phyloP scores from a whole-genome alignment of 495 filamentous ascomycete species.

The Penicillium ochrochloron region DNA sequence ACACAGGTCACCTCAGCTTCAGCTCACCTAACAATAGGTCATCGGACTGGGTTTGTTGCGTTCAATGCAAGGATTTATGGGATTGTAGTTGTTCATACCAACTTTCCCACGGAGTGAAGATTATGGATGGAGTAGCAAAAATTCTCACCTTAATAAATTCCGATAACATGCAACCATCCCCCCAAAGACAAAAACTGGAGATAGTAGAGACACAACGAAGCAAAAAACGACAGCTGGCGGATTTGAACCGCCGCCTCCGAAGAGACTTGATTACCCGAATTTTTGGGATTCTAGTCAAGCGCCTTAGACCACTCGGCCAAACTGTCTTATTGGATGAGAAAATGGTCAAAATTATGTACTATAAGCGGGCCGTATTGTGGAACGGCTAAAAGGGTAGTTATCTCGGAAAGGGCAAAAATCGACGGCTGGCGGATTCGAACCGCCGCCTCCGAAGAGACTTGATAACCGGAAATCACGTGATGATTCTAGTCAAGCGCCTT shows the following conservation, averaged over 20 bases:
- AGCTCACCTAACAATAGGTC: too few species aligned
- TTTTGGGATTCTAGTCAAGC: neutral
- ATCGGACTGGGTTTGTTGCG: too few species aligned
- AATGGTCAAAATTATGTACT: neutral
- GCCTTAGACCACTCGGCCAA: slow-evolving; percentile 11
- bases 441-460: slow-evolving; percentile 9
- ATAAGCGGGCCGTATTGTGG: neutral
- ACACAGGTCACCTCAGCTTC: too few species aligned
- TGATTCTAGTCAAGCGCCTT: slow-evolving; percentile 11
- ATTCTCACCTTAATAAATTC: too few species aligned
- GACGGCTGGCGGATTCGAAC: slow-evolving; percentile 7
- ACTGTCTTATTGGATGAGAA: slow-evolving; percentile 3
- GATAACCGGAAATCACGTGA: neutral
- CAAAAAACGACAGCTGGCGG: slow-evolving; percentile 8
- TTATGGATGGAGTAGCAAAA: too few species aligned
- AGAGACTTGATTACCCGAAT: neutral
- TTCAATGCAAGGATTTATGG: too few species aligned
- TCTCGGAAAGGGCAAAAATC: neutral
- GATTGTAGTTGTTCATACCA: too few species aligned
- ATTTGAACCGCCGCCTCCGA: slow-evolving; percentile 12
- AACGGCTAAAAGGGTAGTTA: neutral
- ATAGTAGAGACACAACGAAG: neutral
- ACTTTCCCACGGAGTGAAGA: too few species aligned
- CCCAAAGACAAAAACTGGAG: neutral
- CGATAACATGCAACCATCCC: neutral